Evolutionary conservation across 1,284 basidiomycete species (phyloP).

Genomic region (Tilletia caries): DNA sequence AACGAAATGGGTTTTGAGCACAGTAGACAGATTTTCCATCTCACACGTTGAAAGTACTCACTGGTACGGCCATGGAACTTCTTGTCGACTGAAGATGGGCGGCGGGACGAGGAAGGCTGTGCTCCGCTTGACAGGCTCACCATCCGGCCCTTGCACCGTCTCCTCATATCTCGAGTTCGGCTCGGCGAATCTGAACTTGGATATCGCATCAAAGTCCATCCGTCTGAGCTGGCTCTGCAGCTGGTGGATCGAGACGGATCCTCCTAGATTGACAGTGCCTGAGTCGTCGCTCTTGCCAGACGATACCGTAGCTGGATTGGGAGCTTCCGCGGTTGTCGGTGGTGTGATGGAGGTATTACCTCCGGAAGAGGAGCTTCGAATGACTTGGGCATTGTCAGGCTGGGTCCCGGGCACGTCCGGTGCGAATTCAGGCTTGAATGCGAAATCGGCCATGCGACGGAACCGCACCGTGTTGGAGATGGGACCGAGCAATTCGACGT

Average conservation of each 20-base stretch:
- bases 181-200: slow-evolving; percentile 24
- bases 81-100: slow-evolving; percentile 40
- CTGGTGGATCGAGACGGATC: slow-evolving; percentile 1
- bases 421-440: slow-evolving; percentile 33
- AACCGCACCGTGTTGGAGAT: slow-evolving; percentile 80
- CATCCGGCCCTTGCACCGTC: not conserved
- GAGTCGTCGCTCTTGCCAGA: not conserved
- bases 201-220: slow-evolving; percentile 38
- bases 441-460: slow-evolving; percentile 57
- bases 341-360: too few relatives aligned
- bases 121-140: slow-evolving; percentile 15
- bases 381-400: not conserved
- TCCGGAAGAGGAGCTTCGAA: not conserved
- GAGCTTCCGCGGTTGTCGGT: too few relatives aligned
- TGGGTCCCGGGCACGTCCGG: not conserved
- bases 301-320: not conserved
- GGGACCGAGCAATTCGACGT: slow-evolving; percentile 70
- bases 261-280: not conserved
- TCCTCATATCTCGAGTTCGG: slow-evolving; percentile 37
- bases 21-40: not conserved
- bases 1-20: too few relatives aligned
- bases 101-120: slow-evolving; percentile 44
- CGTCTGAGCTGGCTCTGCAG: slow-evolving; percentile 35
- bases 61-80: slow-evolving; percentile 37
- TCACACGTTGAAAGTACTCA: not conserved